These are phyloP conservation scores for Neospermospora avenae DNA, from an alignment of 2,329 filamentous ascomycete genomes.

Conservation along the genomic window DNA sequence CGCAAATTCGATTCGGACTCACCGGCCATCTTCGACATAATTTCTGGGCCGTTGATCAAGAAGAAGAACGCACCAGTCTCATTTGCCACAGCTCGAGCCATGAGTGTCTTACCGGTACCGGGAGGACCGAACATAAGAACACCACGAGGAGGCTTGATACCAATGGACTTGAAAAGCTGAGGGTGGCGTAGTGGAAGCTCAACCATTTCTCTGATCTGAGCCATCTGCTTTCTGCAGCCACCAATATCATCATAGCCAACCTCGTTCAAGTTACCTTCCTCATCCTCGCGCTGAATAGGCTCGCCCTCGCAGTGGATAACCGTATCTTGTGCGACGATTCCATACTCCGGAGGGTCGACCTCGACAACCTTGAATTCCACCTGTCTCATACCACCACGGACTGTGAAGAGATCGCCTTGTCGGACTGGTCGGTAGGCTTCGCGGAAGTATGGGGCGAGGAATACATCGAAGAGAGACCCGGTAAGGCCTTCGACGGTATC, in stretches of 20 bases:
- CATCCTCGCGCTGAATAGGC: conserved; percentile 94
- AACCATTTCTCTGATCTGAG: conserved; percentile 97
- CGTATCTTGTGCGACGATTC: conserved; percentile 97
- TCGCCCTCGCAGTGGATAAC: conserved; percentile 99
- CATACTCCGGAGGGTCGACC: conserved; percentile 96
- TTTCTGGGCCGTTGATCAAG: conserved; percentile 97
- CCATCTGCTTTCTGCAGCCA: conserved; percentile 99
- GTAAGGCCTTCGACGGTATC: conserved; percentile 98
- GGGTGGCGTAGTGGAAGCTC: conserved; percentile 95
- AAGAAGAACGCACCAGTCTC: conserved; percentile 99
- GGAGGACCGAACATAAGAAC: conserved; percentile 95
- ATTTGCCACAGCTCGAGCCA: conserved; percentile 98
- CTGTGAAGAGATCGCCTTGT: conserved; percentile 96
- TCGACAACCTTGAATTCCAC: conserved; percentile 99
- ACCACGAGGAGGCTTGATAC: conserved; percentile 98
- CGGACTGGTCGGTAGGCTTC: conserved; percentile 97
- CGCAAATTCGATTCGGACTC: conserved; percentile 97
- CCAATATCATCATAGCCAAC: conserved; percentile 99
- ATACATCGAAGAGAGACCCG: conserved; percentile 96
- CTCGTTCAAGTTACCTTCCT: conserved; percentile 98
- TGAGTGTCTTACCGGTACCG: conserved; percentile 98
- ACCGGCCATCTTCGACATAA: conserved; percentile 99
- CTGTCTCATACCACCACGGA: conserved; percentile 96
- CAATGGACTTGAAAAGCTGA: conserved; percentile 99
- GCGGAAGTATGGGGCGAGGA: conserved; percentile 98